Base-by-base conservation (phyloP, 495 filamentous ascomycete species). In the Aspergillus heteromorphus region DNA sequence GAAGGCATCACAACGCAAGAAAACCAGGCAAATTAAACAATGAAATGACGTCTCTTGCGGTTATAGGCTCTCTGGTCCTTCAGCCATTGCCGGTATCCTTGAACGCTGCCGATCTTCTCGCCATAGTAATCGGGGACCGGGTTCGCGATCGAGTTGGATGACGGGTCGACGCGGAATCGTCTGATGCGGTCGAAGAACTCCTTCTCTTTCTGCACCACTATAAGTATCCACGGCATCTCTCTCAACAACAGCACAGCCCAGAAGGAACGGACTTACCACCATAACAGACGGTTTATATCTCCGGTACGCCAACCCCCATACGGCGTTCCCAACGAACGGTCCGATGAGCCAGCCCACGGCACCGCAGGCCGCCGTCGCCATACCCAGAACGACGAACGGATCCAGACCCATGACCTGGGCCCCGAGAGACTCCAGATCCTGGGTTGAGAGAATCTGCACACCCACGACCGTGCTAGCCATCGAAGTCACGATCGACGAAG, bases 11-110 rank as follows among this genome's bases (percentile, higher is more conserved):
- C 38, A 45, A 50, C 45, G 18, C 30, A 19, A 45, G 18, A 45
- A 2, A 6, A 47, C 21, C 43, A 6, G 1, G 18, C 6, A 14
- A 36, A 42, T 60, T 67, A 77, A 11, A 59, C 45, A 53, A 82
- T 76, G 59, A 81, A 88, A 58, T 73, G 84, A 47, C 82, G 80
- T 63, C 88, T 85, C 81, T 96, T 97, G 73, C 86, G 83, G 74
- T 95, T 96, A 71, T 93, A 98, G n/a, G 91, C 91, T 45, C 92
- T 72, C 78, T 97, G 95, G 68, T 98, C 93, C 77, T 92, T 96
- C 66, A 98, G 72, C 93, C 93, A 98, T 68, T 87, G 85, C 60
- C 95, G 73, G 64, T 97, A 98, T 47, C 87, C 91, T 53, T 83
- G 81, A 34, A 98, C 89, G 59, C 89, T 95, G 14, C 86, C 87